Evolutionary conservation across 805 yeast genomes (phyloP).

Genomic region (Candida corydali): DNA sequence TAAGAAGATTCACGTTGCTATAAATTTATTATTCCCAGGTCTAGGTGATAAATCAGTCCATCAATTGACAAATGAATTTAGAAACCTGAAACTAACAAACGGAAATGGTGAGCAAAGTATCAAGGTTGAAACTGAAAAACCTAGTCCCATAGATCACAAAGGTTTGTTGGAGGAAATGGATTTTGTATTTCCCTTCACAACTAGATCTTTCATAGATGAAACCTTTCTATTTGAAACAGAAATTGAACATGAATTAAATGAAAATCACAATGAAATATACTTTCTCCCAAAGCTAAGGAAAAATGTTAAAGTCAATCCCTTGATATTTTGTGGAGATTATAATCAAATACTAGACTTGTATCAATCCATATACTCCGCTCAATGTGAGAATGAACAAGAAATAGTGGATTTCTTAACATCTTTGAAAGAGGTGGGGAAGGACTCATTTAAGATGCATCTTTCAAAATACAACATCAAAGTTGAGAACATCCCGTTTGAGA

Average conservation of each 20-base stretch:
- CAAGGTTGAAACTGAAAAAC: background rate
- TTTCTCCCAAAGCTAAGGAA: background rate
- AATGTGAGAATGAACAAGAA: background rate
- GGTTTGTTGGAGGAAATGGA: constrained; percentile 1
- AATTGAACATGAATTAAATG: background rate
- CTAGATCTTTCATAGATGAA: background rate
- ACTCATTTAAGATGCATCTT: background rate
- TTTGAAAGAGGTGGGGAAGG: constrained; percentile 1
- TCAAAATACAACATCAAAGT: background rate
- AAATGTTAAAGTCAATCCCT: background rate
- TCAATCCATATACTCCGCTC: background rate
- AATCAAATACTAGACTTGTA: background rate
- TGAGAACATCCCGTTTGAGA: background rate
- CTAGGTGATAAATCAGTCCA: constrained; percentile 1
- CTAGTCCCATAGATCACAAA: background rate
- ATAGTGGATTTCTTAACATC: background rate
- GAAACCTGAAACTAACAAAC: background rate
- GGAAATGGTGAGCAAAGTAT: background rate
- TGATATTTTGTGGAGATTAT: constrained; percentile 5
- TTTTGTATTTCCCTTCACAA: background rate
- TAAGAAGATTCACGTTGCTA: constrained; percentile 2
- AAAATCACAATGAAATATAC: background rate
- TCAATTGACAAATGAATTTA: background rate
- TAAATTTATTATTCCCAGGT: constrained; percentile 5
- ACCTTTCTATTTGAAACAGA: background rate